A percentile compares a stretch with the other conserved stretches of the same genome.
These are phyloP conservation scores for Tricholoma saponaceum DNA, from an alignment of 768 basidiomycete species.

Conservation along the genomic window DNA sequence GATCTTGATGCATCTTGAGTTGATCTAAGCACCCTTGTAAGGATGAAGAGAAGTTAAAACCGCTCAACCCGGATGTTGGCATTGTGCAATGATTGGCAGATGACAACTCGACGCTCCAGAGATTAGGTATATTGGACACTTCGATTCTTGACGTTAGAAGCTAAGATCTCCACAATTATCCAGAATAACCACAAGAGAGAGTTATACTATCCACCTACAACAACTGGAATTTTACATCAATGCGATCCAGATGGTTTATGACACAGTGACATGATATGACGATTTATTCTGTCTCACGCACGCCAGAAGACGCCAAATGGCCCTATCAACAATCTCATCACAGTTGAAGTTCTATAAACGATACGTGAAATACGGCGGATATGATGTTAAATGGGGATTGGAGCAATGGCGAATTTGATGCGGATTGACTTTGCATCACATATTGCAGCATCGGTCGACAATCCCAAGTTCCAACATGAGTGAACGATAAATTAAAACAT, in stretches of 20 bases:
- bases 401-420: too few species aligned
- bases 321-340: not conserved
- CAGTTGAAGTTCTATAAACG: not conserved
- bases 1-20: not conserved
- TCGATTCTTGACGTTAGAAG: too few species aligned
- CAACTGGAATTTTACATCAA: not conserved
- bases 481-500: too few species aligned
- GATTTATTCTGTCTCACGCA: not conserved
- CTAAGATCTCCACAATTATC: not conserved
- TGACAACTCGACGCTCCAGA: too few species aligned
- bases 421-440: too few species aligned
- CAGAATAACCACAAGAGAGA: too few species aligned
- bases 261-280: not conserved
- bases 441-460: too few species aligned
- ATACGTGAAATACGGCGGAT: not conserved
- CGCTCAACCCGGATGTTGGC: not conserved
- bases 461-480: too few species aligned
- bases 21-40: not conserved
- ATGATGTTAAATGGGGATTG: not conserved
- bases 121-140: too few species aligned
- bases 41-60: not conserved
- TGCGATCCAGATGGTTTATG: not conserved
- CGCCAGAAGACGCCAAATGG: not conserved
- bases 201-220: too few species aligned
- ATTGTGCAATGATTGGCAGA: not conserved